Evolutionary conservation across 176 grass and related monocot genomes (phyloP).

Genomic region (bread wheat (Triticum aestivum)): IWGSC_CS_RefSeq_v2.1 NC_057813.1:530142313-530142812

Average conservation of each 20-base stretch:
- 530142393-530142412: conserved; percentile 8
- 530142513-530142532: neutral
- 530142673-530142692: conserved; percentile 2
- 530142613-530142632: neutral
- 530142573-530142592: neutral
- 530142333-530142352: neutral
- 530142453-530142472: neutral
- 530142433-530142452: neutral
- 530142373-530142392: neutral
- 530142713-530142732: conserved; percentile 4
- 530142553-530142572: neutral
- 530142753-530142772: conserved; percentile 18
- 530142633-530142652: neutral
- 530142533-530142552: neutral
- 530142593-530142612: neutral
- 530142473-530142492: neutral
- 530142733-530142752: conserved; percentile 13
- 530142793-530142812: conserved; percentile 4
- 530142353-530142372: neutral
- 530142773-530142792: neutral
- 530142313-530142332: neutral
- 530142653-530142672: neutral
- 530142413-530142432: neutral
- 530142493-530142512: neutral
- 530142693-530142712: conserved; percentile 7